Evolutionary conservation across 495 filamentous ascomycete genomes (phyloP).

Genomic region (Sporormia fimetaria): DNA sequence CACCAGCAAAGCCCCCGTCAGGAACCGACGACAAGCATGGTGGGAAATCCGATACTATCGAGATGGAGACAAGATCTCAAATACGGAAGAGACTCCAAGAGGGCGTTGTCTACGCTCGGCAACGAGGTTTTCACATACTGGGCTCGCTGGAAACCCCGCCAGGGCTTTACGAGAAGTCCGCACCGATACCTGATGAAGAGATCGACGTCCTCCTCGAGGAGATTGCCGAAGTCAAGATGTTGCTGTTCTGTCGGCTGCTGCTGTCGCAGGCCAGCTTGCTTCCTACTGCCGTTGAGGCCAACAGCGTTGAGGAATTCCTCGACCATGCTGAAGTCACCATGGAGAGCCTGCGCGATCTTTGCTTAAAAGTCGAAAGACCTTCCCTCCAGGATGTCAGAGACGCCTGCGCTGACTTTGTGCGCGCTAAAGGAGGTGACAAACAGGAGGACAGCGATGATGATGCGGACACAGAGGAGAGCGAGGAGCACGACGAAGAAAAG

Average conservation of each 20-base stretch:
- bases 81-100: conserved; percentile 31
- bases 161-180: conserved; percentile 30
- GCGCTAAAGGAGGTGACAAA: neutral
- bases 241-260: conserved; percentile 42
- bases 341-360: neutral
- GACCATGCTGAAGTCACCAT: conserved; percentile 34
- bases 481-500: neutral
- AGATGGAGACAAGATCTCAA: conserved; percentile 36
- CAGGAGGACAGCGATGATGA: neutral
- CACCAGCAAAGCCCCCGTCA: conserved; percentile 10
- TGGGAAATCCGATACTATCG: conserved; percentile 29
- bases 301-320: conserved; percentile 40
- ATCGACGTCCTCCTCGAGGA: conserved; percentile 36
- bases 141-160: conserved; percentile 32
- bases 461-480: neutral
- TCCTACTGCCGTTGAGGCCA: conserved; percentile 35
- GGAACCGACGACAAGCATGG: neutral
- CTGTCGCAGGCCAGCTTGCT: conserved; percentile 40
- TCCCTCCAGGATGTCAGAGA: neutral
- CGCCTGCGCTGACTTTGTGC: conserved; percentile 2
- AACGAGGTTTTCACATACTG: no score
- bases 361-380: conserved; percentile 2
- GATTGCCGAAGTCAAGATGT: conserved; percentile 40
- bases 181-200: conserved; percentile 37
- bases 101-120: no score